Base-by-base conservation (phyloP, 2,329 filamentous ascomycete genomes). In the Nemania abortiva region DNA sequence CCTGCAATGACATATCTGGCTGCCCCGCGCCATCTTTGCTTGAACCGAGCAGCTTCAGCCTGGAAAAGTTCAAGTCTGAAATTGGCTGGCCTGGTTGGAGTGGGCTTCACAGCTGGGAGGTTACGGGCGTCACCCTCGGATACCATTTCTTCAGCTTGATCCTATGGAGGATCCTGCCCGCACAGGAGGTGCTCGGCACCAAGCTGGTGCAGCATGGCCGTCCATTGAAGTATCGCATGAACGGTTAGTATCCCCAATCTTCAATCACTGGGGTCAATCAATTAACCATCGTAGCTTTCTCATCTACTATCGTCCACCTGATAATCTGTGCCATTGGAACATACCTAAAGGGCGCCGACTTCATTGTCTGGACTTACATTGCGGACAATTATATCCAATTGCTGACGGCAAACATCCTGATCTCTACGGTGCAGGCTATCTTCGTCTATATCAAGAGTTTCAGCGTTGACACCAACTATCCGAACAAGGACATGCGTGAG, bases 1-100 rank as follows among this genome's bases (percentile, higher is more conserved):
- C 91, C 76, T 98, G 95, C 87, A 98, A 98, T 83, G 95, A 98
- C 80, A 85, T 97, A 72, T 91, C 93, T 9, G 95, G 96, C 67
- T 98, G 96, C 78, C 96, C 95, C 55, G 91, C 68, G 1, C 94
- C 95, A 2, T 94, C 92, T 6, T 86, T 95, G 6, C 87, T 97
- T 27, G 85, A 88, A 72, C 95, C 92, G 34, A 89, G 87, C 63
- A 91, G 88, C 20, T 83, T 97, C 71, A 90, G 89, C 52, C 83
- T 94, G 49, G 88, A 91, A 29, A 87, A 88, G 74, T 83, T 98
- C 74, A 96, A 95, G 84, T 78, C 84, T 62, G 94, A 98, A 77
- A 88, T 93, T 49, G 94, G 92, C 74, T 98, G 95, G 93, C 92
- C 91, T 0, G 95, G 94, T 45, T 79, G 95, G 54, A 82, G 83